phyloP scores from a whole-genome alignment of 768 basidiomycete genomes.

The Rhizopogon vinicolor region DNA sequence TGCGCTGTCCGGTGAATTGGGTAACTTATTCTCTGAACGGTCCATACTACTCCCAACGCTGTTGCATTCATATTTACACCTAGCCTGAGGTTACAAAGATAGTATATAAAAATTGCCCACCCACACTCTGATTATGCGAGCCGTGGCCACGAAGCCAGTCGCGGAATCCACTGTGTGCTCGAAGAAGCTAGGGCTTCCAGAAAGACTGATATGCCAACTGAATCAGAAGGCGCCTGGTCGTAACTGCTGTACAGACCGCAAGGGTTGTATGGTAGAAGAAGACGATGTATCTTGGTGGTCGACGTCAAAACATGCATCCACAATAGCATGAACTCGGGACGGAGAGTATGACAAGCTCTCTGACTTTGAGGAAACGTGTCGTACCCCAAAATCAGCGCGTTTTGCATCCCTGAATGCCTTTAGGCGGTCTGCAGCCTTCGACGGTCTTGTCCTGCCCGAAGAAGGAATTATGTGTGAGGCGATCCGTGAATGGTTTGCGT shows the following conservation, averaged over 20 bases:
- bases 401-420: constrained; percentile 49
- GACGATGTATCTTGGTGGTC: not conserved
- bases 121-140: not conserved
- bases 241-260: not conserved
- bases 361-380: constrained; percentile 7
- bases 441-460: constrained; percentile 17
- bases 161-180: not conserved
- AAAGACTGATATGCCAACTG: not conserved
- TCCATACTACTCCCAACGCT: too few species aligned
- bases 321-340: not conserved
- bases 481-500: not conserved
- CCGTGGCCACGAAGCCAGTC: too few species aligned
- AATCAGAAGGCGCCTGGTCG: constrained; percentile 5
- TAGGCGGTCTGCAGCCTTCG: constrained; percentile 41
- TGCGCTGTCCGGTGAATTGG: too few species aligned
- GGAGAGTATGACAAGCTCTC: constrained; percentile 1
- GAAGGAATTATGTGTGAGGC: constrained; percentile 8
- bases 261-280: not conserved
- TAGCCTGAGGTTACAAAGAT: too few species aligned
- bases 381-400: constrained; percentile 20
- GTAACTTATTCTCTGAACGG: too few species aligned
- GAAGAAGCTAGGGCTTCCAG: not conserved
- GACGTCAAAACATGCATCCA: not conserved
- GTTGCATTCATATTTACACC: too few species aligned
- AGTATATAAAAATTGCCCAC: not conserved